Base-by-base conservation (phyloP, 1,284 basidiomycete genomes). In the Cryptococcus deneoformans region DNA sequence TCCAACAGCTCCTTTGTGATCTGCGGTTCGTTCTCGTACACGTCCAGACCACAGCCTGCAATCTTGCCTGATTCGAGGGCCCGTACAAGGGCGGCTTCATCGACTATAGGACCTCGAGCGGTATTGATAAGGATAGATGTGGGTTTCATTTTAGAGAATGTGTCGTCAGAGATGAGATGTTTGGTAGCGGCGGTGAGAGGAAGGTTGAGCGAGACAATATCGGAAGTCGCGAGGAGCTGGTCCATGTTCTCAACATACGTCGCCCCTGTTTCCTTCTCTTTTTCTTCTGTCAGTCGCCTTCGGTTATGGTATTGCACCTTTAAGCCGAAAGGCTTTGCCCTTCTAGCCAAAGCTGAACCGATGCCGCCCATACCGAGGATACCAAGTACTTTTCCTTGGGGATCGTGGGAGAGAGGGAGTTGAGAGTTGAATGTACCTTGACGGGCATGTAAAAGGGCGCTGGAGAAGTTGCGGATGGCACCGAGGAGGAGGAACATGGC, bases 291-390 rank as follows among this genome's bases (percentile, higher is more conserved):
- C 43, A 29, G 79, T 80, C 52, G 79, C 83, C 42, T 77, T 76
- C 91, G 82, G 77, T 92, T 85, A 73, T 93, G 92, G 56, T 93
- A 82, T 52, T 90, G 79, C 50, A 88, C 85, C 29, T 69, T 73
- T 90, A 92, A 91, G 0, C 87, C 87, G 53, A 61, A 64, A 1
- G 62, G 60, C 46, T 62, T 39, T 1, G 65, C 62, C 36, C 67
- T 46, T 12, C 59, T 36, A 5, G 65, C 67, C 54, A 43, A 45
- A 4, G 65, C 73, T 8, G 58, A 59, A 0, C 91, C 92, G 66
- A 93, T 93, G 0, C 91, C 90, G 29, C 92, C 92, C n/a, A 93
- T 83, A 0, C 92, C 91, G 12, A 94, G 82, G 61, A 93, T 87
- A 0, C 86, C 90, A 37, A 93, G 78, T 2, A 87, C 88, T 66